phyloP scores from a whole-genome alignment of 768 basidiomycete species.

The Vararia minispora region DNA sequence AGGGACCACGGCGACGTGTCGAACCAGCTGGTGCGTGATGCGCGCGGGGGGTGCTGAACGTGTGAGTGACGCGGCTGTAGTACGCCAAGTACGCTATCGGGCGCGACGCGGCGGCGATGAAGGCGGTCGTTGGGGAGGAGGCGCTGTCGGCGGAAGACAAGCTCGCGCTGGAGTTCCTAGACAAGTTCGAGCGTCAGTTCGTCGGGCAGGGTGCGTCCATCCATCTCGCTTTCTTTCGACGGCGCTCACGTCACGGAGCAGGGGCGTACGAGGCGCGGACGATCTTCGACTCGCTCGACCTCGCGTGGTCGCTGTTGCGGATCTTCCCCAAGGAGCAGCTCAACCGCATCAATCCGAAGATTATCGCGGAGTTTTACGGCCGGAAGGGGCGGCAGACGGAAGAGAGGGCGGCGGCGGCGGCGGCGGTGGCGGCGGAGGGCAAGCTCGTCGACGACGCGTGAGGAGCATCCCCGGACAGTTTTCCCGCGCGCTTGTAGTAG shows the following conservation, averaged over 20 bases:
- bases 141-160: conserved; percentile 93
- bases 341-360: conserved; percentile 96
- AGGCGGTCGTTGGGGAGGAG: conserved; percentile 98
- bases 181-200: conserved; percentile 96
- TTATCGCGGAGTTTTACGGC: conserved; percentile 86
- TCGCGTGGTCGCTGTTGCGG: conserved; percentile 92
- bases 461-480: conserved; percentile 5
- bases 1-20: conserved; percentile 99
- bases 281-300: conserved; percentile 93
- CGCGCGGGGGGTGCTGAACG: conserved; percentile 15
- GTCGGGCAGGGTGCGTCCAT: conserved; percentile 77
- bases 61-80: conserved; percentile 27
- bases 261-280: conserved; percentile 92
- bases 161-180: conserved; percentile 91
- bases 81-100: conserved; percentile 99
- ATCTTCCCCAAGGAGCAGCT: conserved; percentile 99
- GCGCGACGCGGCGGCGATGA: conserved; percentile 95
- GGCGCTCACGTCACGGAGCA: conserved; percentile 21
- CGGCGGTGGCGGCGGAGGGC: conserved; percentile 32
- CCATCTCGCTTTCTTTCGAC: background rate
- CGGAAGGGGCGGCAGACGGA: no score
- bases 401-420: conserved; percentile 20
- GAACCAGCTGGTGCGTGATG: conserved; percentile 71
- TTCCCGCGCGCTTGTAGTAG: no score
- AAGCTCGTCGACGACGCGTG: conserved; percentile 49